These are phyloP conservation scores for Stemphylium beticola DNA, from an alignment of 2,329 filamentous ascomycete species.

Conservation along the genomic window DNA sequence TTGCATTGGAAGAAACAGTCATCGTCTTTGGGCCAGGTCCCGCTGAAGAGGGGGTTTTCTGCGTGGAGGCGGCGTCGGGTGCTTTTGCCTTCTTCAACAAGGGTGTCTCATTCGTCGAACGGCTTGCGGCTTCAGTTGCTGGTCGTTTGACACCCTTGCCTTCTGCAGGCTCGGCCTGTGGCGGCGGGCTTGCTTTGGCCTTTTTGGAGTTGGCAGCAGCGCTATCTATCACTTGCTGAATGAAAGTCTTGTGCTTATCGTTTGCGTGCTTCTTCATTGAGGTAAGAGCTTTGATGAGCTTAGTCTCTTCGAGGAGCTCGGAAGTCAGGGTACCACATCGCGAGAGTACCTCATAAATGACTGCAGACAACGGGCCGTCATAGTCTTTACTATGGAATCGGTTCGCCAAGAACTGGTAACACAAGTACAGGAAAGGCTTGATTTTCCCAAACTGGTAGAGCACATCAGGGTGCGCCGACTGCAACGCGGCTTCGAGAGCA, in stretches of 20 bases:
- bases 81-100: slow-evolving; percentile 40
- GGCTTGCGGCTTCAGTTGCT: slow-evolving; percentile 26
- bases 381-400: slow-evolving; percentile 54
- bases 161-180: slow-evolving; percentile 30
- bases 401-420: slow-evolving; percentile 58
- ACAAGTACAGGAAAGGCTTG: slow-evolving; percentile 52
- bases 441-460: slow-evolving; percentile 49
- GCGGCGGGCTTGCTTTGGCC: slow-evolving; percentile 40
- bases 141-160: slow-evolving; percentile 42
- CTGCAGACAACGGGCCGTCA: slow-evolving; percentile 50
- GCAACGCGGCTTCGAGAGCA: slow-evolving; percentile 54
- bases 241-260: slow-evolving; percentile 66
- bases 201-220: slow-evolving; percentile 52
- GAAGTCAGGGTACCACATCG: slow-evolving; percentile 67
- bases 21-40: slow-evolving; percentile 16
- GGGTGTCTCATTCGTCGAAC: slow-evolving; percentile 26
- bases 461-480: slow-evolving; percentile 56
- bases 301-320: slow-evolving; percentile 66
- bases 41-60: slow-evolving; percentile 23
- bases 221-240: slow-evolving; percentile 61
- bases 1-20: slow-evolving; percentile 12
- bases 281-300: slow-evolving; percentile 69
- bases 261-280: slow-evolving; percentile 70
- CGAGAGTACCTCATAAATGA: slow-evolving; percentile 62
- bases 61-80: slow-evolving; percentile 24